phyloP scores from a whole-genome alignment of 768 basidiomycete genomes.

The Boletus edulis region DNA sequence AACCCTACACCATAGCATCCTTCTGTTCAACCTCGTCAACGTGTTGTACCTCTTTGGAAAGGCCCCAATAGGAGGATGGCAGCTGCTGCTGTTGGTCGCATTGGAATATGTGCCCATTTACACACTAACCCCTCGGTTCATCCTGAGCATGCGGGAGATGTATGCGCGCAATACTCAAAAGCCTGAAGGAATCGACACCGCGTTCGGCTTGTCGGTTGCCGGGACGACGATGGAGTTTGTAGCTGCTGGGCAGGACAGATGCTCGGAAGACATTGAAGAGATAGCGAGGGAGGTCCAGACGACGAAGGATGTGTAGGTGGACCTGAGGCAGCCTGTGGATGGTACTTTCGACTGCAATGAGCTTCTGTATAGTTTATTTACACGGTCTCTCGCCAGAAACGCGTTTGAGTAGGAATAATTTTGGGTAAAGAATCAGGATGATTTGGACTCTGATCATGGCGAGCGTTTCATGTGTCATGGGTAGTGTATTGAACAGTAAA shows the following conservation, averaged over 20 bases:
- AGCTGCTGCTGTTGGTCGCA: background rate
- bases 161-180: background rate
- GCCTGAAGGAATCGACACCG: background rate
- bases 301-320: background rate
- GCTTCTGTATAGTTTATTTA: no score
- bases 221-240: background rate
- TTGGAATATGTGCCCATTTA: background rate
- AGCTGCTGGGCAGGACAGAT: background rate
- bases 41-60: background rate
- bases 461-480: no score
- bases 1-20: background rate
- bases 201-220: background rate
- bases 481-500: no score
- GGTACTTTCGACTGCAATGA: no score
- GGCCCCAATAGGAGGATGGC: background rate
- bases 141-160: background rate
- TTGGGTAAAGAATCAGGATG: no score
- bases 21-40: background rate
- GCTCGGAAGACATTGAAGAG: background rate
- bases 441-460: no score
- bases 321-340: no score
- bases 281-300: background rate
- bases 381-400: no score
- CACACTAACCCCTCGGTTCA: background rate
- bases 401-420: no score